Percentiles rank a stretch among this genome's conserved stretches.
Conservation (phyloP, 345 rosid species). For the Bruguiera parviflora region DNA sequence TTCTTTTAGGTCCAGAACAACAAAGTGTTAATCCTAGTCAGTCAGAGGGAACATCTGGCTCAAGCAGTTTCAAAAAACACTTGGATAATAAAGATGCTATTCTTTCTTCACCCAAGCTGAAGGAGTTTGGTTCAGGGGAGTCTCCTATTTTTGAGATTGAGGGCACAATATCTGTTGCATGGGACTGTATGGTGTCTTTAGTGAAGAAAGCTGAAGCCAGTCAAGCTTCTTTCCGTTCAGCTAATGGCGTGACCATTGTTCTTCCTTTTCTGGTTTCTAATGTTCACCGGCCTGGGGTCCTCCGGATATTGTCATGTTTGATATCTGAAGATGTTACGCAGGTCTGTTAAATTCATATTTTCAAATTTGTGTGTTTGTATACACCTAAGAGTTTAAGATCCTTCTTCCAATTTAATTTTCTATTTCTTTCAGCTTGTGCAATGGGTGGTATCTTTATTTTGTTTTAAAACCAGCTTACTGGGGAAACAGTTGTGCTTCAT, state of each 20-base stretch:
- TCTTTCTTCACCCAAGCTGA: conserved; percentile 82
- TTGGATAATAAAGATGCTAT: conserved; percentile 75
- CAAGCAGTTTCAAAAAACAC: conserved; percentile 84
- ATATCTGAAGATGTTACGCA: conserved; percentile 83
- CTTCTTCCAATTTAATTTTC: not conserved
- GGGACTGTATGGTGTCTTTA: conserved; percentile 95
- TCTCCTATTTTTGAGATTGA: conserved; percentile 84
- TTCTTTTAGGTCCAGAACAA: conserved; percentile 71
- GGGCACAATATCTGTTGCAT: conserved; percentile 69
- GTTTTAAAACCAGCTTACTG: no score
- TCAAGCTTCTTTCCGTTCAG: conserved; percentile 84
- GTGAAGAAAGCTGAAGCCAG: conserved; percentile 90
- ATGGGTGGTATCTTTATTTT: no score
- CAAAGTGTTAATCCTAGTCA: conserved; percentile 38
- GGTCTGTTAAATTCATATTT: conserved; percentile 41
- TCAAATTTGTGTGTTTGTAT: not conserved
- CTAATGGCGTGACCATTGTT: conserved; percentile 76
- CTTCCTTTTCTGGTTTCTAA: conserved; percentile 84
- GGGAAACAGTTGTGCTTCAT: not conserved
- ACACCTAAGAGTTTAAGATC: conserved; percentile 1
- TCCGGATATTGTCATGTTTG: conserved; percentile 86
- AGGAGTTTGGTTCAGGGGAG: conserved; percentile 77
- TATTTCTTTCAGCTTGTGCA: not conserved
- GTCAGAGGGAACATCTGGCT: conserved; percentile 60
- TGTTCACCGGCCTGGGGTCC: conserved; percentile 86